Percentiles rank a stretch among this genome's conserved stretches.
Conservation (phyloP, 1,284 basidiomycete genomes). For the Apiotrichum mycotoxinovorans region DNA sequence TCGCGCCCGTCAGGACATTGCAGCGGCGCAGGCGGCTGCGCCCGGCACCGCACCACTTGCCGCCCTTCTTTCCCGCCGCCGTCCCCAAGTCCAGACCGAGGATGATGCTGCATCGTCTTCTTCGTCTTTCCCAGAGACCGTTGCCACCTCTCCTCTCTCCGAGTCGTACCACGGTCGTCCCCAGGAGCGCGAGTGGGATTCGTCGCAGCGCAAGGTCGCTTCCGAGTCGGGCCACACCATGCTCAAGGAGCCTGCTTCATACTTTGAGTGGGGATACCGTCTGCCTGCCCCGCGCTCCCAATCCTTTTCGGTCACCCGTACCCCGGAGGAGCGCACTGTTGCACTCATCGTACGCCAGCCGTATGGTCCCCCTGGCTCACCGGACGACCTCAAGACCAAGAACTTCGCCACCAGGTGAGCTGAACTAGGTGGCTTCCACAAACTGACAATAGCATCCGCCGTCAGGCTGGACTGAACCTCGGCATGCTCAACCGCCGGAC, state of each 20-base stretch:
- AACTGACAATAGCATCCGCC: constrained; percentile 12
- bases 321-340: background rate
- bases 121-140: constrained; percentile 10
- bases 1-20: constrained; percentile 30
- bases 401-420: constrained; percentile 64
- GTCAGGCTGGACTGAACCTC: constrained; percentile 34
- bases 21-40: constrained; percentile 16
- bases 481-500: constrained; percentile 34
- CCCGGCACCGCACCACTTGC: constrained; percentile 16
- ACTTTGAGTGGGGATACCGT: constrained; percentile 18
- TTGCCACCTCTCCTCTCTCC: constrained; percentile 15
- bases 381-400: constrained; percentile 78
- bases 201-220: constrained; percentile 13
- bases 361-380: constrained; percentile 75
- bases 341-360: constrained; percentile 63
- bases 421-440: no score
- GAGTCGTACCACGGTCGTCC: constrained; percentile 4
- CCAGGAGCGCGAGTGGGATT: constrained; percentile 13
- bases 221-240: constrained; percentile 17
- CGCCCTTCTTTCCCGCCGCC: constrained; percentile 22
- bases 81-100: constrained; percentile 11
- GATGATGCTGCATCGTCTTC: constrained; percentile 16
- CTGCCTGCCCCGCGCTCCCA: constrained; percentile 18
- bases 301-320: constrained; percentile 13
- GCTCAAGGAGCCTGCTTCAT: constrained; percentile 14